Base-by-base conservation (phyloP, 2,329 filamentous ascomycete species). In the Raffaelea arxii region DNA sequence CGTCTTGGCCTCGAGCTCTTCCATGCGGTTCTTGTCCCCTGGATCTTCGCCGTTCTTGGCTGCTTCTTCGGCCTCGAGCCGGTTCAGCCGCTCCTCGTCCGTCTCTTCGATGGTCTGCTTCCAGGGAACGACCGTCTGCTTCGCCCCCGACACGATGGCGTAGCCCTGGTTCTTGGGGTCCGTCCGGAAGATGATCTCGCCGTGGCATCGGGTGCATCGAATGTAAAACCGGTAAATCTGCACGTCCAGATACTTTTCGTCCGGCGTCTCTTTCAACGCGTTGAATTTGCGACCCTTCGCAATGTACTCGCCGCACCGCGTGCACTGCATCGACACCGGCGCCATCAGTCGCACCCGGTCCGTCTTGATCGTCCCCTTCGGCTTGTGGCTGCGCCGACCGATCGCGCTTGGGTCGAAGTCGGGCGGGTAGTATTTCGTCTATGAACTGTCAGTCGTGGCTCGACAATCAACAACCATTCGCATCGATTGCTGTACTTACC, bases 91-190 rank as follows among this genome's bases (percentile, higher is more conserved):
- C 68, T 95, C 80, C 61, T 97, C 88, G 54, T 94, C 85, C 2
- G 86, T 91, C 68, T 96, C 91, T 53, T 87, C 75, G 22, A 62
- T 62, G 9, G 69, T 67, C 48, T 77, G 69, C 23, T 88, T 72
- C 92, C 92, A 98, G 0, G 86, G 84, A 64, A 98, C 92, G 53
- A 92, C 92, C 63, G 95, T 97, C 39, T 92, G 77, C 66, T 91
- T 88, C 5, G 91, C 92, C 16, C 92, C 91, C 43, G 76, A 75
- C 63, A 94, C 77, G 59, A 75, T 68, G 74, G 57, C 72, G 59
- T 91, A 65, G 62, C 97, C 91, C 74, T 89, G 88, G 59, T 90
- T 90, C 64, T 94, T 94, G 0, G 92, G 92, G 56, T 98, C 92
- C 0, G 92, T 97, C 53, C 86, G 84, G 70, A 97, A 94, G 0